phyloP scores from a whole-genome alignment of 192 early-diverging fungal genomes.

The Coemansia sp. region DNA sequence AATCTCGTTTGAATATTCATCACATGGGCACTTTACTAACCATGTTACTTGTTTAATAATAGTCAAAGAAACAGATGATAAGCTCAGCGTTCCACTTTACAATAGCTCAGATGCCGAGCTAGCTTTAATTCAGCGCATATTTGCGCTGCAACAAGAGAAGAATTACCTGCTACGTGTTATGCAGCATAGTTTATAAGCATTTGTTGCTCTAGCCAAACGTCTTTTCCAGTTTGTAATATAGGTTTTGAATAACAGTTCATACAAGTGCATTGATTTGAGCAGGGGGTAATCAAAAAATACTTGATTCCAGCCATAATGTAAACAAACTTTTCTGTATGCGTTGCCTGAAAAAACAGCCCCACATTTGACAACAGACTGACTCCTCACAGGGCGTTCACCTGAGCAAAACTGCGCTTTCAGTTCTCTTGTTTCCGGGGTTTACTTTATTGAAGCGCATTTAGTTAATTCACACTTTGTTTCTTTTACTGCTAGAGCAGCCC shows the following conservation, averaged over 20 bases:
- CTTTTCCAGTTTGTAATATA: too few relatives aligned
- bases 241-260: too few relatives aligned
- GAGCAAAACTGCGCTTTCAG: background rate
- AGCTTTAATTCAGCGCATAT: background rate
- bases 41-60: background rate
- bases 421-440: background rate
- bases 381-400: too few relatives aligned
- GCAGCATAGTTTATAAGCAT: background rate
- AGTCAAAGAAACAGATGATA: background rate
- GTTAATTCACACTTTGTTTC: background rate
- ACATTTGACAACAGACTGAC: too few relatives aligned
- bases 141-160: constrained; percentile 6
- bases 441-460: background rate
- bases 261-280: too few relatives aligned
- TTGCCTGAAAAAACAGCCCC: too few relatives aligned
- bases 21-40: background rate
- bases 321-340: too few relatives aligned
- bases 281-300: too few relatives aligned
- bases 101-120: background rate
- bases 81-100: background rate
- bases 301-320: too few relatives aligned
- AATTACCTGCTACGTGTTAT: background rate
- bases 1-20: too few relatives aligned
- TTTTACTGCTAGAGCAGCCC: background rate
- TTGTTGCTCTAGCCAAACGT: too few relatives aligned